Conservation (phyloP, 768 basidiomycete genomes). For the Termitomyces sp. region DNA sequence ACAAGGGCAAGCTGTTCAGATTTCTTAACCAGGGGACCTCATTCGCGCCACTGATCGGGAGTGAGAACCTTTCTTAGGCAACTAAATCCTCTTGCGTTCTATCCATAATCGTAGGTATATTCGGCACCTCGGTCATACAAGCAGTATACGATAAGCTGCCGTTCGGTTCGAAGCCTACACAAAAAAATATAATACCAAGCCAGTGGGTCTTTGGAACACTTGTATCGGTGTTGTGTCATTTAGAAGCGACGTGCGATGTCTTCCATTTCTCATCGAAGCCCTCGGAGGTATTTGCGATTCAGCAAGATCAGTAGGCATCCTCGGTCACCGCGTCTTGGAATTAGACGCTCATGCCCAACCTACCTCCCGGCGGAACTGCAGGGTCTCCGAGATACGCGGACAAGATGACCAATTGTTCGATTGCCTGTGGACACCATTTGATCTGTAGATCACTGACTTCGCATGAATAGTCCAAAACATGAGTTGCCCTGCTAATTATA, state of each 20-base stretch:
- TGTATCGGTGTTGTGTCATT: neutral
- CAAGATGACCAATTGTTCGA: neutral
- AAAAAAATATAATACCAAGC: neutral
- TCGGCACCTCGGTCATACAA: constrained; percentile 3
- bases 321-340: constrained; percentile 12
- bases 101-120: neutral
- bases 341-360: constrained; percentile 4
- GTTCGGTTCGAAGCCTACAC: neutral
- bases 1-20: neutral
- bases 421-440: neutral
- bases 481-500: neutral
- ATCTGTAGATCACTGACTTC: neutral
- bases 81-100: neutral
- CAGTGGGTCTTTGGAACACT: neutral
- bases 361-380: constrained; percentile 8
- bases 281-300: constrained; percentile 6
- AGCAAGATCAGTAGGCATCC: constrained; percentile 9
- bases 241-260: neutral
- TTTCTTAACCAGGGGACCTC: neutral
- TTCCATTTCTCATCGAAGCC: constrained; percentile 9
- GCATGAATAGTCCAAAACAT: neutral
- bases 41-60: constrained; percentile 10
- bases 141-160: neutral
- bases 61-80: neutral
- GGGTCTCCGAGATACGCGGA: constrained; percentile 9